Conservation (phyloP, 2,329 filamentous ascomycete genomes). For the Hyphodiscus sp. region DNA sequence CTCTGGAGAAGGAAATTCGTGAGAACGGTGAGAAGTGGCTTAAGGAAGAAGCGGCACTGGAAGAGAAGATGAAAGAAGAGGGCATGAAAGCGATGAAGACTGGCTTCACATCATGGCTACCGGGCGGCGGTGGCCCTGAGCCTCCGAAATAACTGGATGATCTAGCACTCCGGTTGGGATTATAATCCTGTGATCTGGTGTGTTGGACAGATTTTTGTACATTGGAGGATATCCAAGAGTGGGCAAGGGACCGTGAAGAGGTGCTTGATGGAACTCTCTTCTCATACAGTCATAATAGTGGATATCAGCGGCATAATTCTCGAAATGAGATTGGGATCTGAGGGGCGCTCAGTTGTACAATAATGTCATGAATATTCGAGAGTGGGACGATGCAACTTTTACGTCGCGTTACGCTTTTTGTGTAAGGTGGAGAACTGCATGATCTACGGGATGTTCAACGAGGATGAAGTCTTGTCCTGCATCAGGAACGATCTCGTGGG, state of each 20-base stretch:
- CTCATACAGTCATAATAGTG: not conserved
- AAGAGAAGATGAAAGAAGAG: slow-evolving; percentile 86
- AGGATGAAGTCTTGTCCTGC: no score
- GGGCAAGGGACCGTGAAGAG: not conserved
- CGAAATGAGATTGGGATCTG: not conserved
- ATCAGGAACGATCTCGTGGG: not conserved
- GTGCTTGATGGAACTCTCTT: not conserved
- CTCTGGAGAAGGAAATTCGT: slow-evolving; percentile 82
- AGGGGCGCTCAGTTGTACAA: not conserved
- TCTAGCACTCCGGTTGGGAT: no score
- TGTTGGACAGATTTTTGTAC: not conserved
- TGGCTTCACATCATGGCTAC: slow-evolving; percentile 57
- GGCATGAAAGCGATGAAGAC: slow-evolving; percentile 89
- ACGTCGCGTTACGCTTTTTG: no score
- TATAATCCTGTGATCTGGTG: no score
- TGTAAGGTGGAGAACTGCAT: not conserved
- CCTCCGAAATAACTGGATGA: not conserved
- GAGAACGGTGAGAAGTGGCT: slow-evolving; percentile 95
- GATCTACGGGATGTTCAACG: not conserved
- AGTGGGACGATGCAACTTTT: not conserved
- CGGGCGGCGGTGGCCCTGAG: slow-evolving; percentile 9
- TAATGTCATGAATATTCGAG: not conserved
- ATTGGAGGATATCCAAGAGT: not conserved
- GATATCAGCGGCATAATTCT: not conserved
- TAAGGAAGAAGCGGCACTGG: slow-evolving; percentile 81